A percentile compares a stretch with the other conserved stretches of the same genome.
Conservation (phyloP, 495 filamentous ascomycete genomes). For the Talaromyces wortmannii region DNA sequence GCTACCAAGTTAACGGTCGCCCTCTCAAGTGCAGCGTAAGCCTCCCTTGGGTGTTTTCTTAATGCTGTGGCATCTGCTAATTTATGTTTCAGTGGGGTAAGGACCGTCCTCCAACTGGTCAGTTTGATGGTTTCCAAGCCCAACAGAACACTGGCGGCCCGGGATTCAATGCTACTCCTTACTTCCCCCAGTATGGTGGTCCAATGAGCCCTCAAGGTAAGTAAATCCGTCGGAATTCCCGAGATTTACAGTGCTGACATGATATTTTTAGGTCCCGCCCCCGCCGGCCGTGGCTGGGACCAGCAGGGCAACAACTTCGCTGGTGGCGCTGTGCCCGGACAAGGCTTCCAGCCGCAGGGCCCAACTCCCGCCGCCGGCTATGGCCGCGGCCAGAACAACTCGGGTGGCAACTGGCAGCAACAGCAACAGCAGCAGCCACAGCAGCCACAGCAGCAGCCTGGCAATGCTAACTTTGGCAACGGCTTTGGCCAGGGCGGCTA, state of each 20-base stretch:
- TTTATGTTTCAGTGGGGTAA: constrained; percentile 78
- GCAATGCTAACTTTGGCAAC: constrained; percentile 42
- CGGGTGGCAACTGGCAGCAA: constrained; percentile 70
- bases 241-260: neutral
- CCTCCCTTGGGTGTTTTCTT: neutral
- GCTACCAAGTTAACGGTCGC: constrained; percentile 95
- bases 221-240: neutral
- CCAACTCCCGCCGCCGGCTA: constrained; percentile 76
- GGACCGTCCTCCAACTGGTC: constrained; percentile 85
- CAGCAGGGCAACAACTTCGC: constrained; percentile 55
- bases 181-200: constrained; percentile 88
- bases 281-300: constrained; percentile 56
- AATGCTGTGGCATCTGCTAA: neutral
- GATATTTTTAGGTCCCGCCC: constrained; percentile 41
- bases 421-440: constrained; percentile 14
- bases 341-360: constrained; percentile 41
- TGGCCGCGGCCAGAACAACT: constrained; percentile 70
- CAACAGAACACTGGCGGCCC: constrained; percentile 44
- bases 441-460: constrained; percentile 63
- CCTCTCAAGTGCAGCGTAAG: constrained; percentile 97
- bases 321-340: constrained; percentile 49
- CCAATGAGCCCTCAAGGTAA: constrained; percentile 68
- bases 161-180: constrained; percentile 65
- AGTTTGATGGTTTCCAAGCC: constrained; percentile 77
- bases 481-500: constrained; percentile 41